phyloP scores from a whole-genome alignment of 768 basidiomycete genomes.

The Amyloporia xantha region DNA sequence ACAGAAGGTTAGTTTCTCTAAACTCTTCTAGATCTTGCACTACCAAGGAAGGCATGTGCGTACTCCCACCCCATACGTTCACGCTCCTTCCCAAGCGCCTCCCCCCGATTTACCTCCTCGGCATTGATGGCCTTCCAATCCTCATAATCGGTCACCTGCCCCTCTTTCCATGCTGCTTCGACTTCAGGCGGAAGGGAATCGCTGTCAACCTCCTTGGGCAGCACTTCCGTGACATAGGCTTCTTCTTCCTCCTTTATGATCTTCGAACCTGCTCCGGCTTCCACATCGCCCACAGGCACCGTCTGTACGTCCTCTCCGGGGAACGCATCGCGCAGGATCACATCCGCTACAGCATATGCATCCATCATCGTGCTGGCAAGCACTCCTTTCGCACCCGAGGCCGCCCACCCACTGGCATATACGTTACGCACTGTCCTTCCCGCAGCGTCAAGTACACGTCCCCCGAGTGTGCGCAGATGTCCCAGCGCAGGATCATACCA shows the following conservation, averaged over 20 bases:
- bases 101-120: constrained; percentile 63
- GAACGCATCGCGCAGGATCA: constrained; percentile 56
- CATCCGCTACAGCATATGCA: constrained; percentile 73
- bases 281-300: constrained; percentile 7
- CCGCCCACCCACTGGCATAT: constrained; percentile 95
- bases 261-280: constrained; percentile 8
- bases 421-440: constrained; percentile 43
- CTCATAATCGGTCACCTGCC: constrained; percentile 50
- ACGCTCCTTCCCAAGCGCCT: constrained; percentile 55
- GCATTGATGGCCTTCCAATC: constrained; percentile 73
- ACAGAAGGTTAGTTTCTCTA: background rate
- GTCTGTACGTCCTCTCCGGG: constrained; percentile 9
- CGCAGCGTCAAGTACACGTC: constrained; percentile 39
- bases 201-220: constrained; percentile 28
- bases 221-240: constrained; percentile 8
- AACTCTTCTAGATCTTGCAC: constrained; percentile 1
- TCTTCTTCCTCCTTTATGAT: background rate
- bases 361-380: constrained; percentile 91
- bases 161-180: constrained; percentile 32
- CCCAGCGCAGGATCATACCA: constrained; percentile 54
- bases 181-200: constrained; percentile 47
- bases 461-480: constrained; percentile 48
- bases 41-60: constrained; percentile 29
- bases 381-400: constrained; percentile 86
- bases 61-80: constrained; percentile 73